Conservation (phyloP, 1,284 basidiomycete genomes). For the Hemileia vastatrix region DNA sequence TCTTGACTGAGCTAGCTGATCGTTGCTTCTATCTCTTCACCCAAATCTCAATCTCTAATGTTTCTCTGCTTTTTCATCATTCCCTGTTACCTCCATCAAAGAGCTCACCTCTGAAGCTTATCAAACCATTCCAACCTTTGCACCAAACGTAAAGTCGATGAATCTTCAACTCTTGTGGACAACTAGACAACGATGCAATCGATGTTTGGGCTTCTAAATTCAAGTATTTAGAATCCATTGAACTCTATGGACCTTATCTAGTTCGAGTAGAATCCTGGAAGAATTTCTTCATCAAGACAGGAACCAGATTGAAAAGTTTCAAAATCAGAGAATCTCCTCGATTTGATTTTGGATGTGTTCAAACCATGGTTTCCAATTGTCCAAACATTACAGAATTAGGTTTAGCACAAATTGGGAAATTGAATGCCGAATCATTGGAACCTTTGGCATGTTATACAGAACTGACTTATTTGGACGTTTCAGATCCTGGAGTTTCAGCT, state of each 20-base stretch:
- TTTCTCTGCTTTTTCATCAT: neutral
- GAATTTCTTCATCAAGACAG: constrained; percentile 59
- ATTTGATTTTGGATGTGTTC: constrained; percentile 65
- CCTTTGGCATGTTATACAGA: constrained; percentile 49
- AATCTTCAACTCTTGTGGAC: constrained; percentile 79
- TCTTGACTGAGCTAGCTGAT: too few species aligned
- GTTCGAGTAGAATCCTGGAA: constrained; percentile 63
- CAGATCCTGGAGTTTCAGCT: constrained; percentile 50
- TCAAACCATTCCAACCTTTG: constrained; percentile 60
- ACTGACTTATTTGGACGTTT: too few species aligned
- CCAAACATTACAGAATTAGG: constrained; percentile 60
- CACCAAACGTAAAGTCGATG: constrained; percentile 65
- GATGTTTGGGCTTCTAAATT: constrained; percentile 58
- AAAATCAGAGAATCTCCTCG: constrained; percentile 68
- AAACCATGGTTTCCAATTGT: constrained; percentile 57
- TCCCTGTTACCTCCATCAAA: constrained; percentile 38
- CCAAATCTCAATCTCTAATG: too few species aligned
- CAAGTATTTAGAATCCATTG: constrained; percentile 58
- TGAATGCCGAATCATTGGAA: constrained; percentile 60
- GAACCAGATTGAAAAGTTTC: constrained; percentile 57
- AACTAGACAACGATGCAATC: constrained; percentile 62
- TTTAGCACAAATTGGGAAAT: constrained; percentile 65
- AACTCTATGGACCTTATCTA: constrained; percentile 53
- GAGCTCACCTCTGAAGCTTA: constrained; percentile 61
- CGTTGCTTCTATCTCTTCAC: neutral